Evolutionary conservation across 1,284 basidiomycete genomes (phyloP).

Genomic region (Ganoderma sp.): DNA sequence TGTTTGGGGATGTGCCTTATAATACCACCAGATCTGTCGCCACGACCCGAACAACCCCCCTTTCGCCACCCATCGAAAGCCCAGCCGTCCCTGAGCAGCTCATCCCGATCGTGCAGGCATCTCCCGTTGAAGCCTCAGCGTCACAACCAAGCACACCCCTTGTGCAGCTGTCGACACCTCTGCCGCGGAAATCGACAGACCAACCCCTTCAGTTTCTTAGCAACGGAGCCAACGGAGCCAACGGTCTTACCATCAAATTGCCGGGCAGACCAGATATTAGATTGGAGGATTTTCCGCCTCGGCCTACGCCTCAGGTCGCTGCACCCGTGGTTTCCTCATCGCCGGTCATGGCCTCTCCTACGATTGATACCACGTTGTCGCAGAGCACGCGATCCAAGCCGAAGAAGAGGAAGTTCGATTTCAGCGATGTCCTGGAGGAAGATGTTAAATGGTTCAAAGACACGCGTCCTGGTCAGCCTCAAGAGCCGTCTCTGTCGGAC

Average conservation of each 20-base stretch:
- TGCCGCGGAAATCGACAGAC: not conserved
- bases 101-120: not conserved
- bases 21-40: not conserved
- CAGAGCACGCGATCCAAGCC: constrained; percentile 6
- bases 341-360: not conserved
- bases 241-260: not conserved
- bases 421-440: constrained; percentile 30
- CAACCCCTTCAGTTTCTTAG: not conserved
- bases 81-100: not conserved
- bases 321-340: not conserved
- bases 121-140: not conserved
- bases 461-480: constrained; percentile 15
- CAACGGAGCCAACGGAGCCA: not conserved
- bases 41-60: constrained; percentile 11
- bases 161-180: not conserved
- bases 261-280: not conserved
- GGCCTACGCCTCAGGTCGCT: not conserved
- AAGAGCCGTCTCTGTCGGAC: not conserved
- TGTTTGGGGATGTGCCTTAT: not conserved
- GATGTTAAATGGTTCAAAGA: constrained; percentile 32
- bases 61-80: constrained; percentile 1
- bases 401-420: constrained; percentile 24
- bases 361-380: not conserved
- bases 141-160: not conserved
- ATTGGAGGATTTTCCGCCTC: not conserved